Percentiles rank a stretch among this genome's conserved stretches.
phyloP scores from a whole-genome alignment of 225 moss, liverwort and hornwort genomes.

The Physcomitrium patens region DNA sequence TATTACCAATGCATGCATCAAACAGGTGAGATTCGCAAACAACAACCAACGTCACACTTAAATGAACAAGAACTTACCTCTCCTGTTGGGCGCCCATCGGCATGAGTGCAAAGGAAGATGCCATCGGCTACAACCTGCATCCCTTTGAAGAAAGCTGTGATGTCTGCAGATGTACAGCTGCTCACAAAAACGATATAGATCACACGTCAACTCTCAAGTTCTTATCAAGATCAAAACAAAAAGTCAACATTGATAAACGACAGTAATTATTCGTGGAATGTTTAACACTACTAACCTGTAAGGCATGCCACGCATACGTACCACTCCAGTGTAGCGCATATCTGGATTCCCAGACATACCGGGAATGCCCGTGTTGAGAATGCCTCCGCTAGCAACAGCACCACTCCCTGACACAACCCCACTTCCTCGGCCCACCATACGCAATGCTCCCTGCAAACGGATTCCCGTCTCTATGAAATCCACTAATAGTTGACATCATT shows the following conservation, averaged over 20 bases:
- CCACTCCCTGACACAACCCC: constrained; percentile 71
- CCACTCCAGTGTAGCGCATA: constrained; percentile 99
- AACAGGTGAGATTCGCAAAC: too few species aligned
- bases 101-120: constrained; percentile 97
- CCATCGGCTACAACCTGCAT: constrained; percentile 99
- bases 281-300: constrained; percentile 66
- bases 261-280: neutral
- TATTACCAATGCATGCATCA: too few species aligned
- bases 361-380: constrained; percentile 95
- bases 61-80: constrained; percentile 57
- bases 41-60: too few species aligned
- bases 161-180: constrained; percentile 99
- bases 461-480: constrained; percentile 39
- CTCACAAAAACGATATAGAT: constrained; percentile 33
- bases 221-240: neutral
- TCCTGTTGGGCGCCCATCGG: constrained; percentile 98
- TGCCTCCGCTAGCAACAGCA: constrained; percentile 61
- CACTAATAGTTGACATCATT: constrained; percentile 27
- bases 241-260: neutral
- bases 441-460: constrained; percentile 86
- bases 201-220: constrained; percentile 30
- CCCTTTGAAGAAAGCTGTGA: constrained; percentile 99
- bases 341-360: constrained; percentile 99
- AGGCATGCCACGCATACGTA: constrained; percentile 99
- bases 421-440: constrained; percentile 99